Evolutionary conservation across 1,284 basidiomycete genomes (phyloP), one percentile per base, ranked within the genome.

Genomic region (Sporisorium iseilematis-ciliati): DNA sequence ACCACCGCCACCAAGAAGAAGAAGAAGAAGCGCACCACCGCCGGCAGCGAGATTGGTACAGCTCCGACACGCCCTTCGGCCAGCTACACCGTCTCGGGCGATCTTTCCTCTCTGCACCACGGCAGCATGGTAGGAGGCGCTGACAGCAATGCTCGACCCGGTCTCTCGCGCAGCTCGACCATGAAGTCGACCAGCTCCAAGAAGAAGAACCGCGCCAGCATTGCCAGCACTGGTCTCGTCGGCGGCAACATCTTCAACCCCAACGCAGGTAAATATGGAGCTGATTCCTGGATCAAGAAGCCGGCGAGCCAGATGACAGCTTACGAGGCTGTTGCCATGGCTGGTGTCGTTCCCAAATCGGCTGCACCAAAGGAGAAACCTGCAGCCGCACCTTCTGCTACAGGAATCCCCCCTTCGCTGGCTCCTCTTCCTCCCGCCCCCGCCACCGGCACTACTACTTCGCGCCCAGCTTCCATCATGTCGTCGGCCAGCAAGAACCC

Each of bases 31-130:
- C 65, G 63, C 18, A n/a, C 72, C 26, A 55, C 50, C 1, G 74
- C 77, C n/a, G 81, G 79, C 20, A 82, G 81, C 54, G 81, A 82
- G 69, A 69, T 82, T 12, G 81, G 81, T 8, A 82, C 81, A 12
- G 65, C 75, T 12, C 57, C 81, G 7, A 82, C 81, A 16, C 72
- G 80, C 14, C 62, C 71, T 11, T 59, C 75, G 8, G 71, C 66
- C 50, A 69, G 56, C 67, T 57, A 77, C 49, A 65, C 69, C 14
- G 53, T 80, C 26, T 62, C 74, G 25, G 77, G 77, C 26, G 78
- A 76, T 29, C 77, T 70, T 11, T 61, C 69, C 5, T 66, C 73
- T 11, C 50, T 78, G 38, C 68, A 72, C 25, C 68, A 72, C 25
- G 52, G 41, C 45, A 71, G 41, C 35, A 20, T 43, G 12, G 14